Evolutionary conservation across 1,284 basidiomycete species (phyloP).

Genomic region (Vanrija sp.): DNA sequence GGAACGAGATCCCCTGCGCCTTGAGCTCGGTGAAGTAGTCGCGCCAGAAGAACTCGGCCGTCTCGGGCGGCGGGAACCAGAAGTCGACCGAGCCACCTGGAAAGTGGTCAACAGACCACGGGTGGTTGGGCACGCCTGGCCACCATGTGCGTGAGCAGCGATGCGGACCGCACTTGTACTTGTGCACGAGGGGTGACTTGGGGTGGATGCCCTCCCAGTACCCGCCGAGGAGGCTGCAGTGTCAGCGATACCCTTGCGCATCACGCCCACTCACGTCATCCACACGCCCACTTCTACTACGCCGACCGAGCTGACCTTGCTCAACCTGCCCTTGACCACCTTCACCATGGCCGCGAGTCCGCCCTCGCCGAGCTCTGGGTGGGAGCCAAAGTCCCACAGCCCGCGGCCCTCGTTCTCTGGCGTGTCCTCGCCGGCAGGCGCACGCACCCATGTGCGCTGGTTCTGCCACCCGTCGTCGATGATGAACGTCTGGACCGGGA

Average conservation of each 20-base stretch:
- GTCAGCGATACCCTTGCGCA: neutral
- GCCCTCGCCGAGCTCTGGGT: neutral
- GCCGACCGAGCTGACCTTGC: neutral
- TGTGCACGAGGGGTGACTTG: conserved; percentile 18
- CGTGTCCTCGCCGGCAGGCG: neutral
- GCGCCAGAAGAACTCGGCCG: conserved; percentile 30
- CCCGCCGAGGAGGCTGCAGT: conserved; percentile 21
- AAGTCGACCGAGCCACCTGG: neutral
- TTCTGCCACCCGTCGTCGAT: conserved; percentile 45
- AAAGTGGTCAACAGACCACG: conserved; percentile 7
- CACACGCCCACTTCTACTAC: conserved; percentile 28
- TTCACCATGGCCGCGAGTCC: conserved; percentile 1
- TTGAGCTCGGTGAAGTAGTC: conserved; percentile 31
- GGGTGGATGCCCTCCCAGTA: conserved; percentile 38
- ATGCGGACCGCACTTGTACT: conserved; percentile 24
- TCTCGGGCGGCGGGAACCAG: conserved; percentile 25
- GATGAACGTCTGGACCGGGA: conserved; percentile 32
- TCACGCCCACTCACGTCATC: conserved; percentile 10
- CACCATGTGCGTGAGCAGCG: conserved; percentile 6
- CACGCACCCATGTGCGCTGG: conserved; percentile 3
- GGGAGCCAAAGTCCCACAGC: conserved; percentile 12
- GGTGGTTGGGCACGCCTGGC: conserved; percentile 5
- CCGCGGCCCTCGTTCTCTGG: conserved; percentile 1
- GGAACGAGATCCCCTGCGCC: conserved; percentile 26
- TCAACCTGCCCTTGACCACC: conserved; percentile 5